phyloP scores from a whole-genome alignment of 345 rosid species.

The Mallotus nudiflorus region DNA sequence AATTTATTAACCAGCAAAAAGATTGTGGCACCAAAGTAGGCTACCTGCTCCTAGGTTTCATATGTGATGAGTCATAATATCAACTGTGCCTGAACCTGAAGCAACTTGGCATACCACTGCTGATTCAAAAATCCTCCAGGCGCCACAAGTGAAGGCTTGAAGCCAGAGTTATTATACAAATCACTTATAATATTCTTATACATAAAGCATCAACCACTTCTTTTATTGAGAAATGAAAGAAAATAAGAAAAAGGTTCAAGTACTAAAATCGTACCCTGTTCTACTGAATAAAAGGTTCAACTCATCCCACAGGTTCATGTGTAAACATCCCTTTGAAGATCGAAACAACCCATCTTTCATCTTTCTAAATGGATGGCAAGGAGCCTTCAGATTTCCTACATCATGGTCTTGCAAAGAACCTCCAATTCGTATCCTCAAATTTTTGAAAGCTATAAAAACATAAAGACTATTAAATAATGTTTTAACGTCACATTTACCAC shows the following conservation, averaged over 20 bases:
- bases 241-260: conserved; percentile 5
- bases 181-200: conserved; percentile 51
- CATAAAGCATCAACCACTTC: too few relatives aligned
- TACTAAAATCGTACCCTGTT: conserved; percentile 58
- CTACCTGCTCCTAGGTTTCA: conserved; percentile 96
- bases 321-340: conserved; percentile 91
- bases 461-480: neutral
- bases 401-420: conserved; percentile 98
- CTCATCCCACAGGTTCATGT: conserved; percentile 89
- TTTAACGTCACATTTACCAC: neutral
- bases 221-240: neutral
- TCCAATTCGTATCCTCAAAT: conserved; percentile 85
- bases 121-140: conserved; percentile 91
- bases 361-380: conserved; percentile 71
- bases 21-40: conserved; percentile 1
- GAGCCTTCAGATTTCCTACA: conserved; percentile 56
- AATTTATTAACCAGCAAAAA: neutral
- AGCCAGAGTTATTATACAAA: conserved; percentile 49
- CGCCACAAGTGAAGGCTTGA: conserved; percentile 68
- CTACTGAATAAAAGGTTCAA: conserved; percentile 55
- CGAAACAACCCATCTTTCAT: conserved; percentile 71
- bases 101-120: conserved; percentile 73
- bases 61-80: conserved; percentile 80
- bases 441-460: conserved; percentile 57
- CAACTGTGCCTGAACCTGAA: conserved; percentile 64